Percentiles rank a stretch among this genome's conserved stretches.
Evolutionary conservation across 2,329 filamentous ascomycete species (phyloP).

Genomic region (Aureobasidium leucospermi): DNA sequence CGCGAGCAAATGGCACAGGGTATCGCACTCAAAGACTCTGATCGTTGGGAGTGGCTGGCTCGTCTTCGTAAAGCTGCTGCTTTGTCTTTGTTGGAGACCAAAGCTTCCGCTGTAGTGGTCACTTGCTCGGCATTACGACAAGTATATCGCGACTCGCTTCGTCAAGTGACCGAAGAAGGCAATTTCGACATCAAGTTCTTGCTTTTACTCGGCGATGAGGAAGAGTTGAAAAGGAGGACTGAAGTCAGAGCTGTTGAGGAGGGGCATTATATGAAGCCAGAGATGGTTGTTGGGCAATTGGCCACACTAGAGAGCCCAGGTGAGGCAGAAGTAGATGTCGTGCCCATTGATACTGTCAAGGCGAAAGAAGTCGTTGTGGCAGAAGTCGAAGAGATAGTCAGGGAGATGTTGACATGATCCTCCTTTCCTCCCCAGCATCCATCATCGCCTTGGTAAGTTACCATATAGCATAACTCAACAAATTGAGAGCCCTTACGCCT

Average conservation of each 20-base stretch:
- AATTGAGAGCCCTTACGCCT: background rate
- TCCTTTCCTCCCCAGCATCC: too few species aligned
- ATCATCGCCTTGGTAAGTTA: too few species aligned
- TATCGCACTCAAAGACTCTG: slow-evolving; percentile 78
- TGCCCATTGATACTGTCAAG: slow-evolving; percentile 25
- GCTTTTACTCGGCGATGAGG: slow-evolving; percentile 27
- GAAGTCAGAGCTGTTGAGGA: slow-evolving; percentile 18
- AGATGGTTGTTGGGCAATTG: slow-evolving; percentile 32
- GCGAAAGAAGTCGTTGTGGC: slow-evolving; percentile 14
- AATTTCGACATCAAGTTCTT: slow-evolving; percentile 27
- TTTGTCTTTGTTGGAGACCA: slow-evolving; percentile 18
- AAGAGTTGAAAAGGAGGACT: slow-evolving; percentile 26
- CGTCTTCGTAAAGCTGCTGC: slow-evolving; percentile 34
- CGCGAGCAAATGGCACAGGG: slow-evolving; percentile 78
- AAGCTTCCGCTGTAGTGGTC: slow-evolving; percentile 27
- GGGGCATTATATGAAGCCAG: slow-evolving; percentile 32
- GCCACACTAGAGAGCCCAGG: slow-evolving; percentile 25
- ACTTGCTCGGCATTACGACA: slow-evolving; percentile 35
- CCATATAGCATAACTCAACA: too few species aligned
- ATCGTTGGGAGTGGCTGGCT: slow-evolving; percentile 93
- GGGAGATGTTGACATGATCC: too few species aligned
- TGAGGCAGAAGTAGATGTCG: slow-evolving; percentile 28
- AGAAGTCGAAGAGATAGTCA: background rate
- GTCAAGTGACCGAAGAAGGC: slow-evolving; percentile 17
- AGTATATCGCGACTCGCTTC: slow-evolving; percentile 29